phyloP scores from a whole-genome alignment of 345 rosid genomes.

The Salix brachista region DNA sequence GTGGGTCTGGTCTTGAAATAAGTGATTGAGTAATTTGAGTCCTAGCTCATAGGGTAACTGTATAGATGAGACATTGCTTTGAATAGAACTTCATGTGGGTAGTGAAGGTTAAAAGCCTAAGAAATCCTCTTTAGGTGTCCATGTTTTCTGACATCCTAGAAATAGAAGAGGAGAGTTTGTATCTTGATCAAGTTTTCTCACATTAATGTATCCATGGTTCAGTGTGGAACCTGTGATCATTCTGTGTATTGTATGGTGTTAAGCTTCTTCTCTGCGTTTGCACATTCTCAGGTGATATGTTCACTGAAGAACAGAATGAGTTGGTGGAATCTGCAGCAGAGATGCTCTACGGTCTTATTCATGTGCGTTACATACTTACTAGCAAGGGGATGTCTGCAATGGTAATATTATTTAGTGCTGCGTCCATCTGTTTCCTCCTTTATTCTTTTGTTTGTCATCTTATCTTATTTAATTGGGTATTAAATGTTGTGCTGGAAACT shows the following conservation, averaged over 20 bases:
- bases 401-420: conserved; percentile 36
- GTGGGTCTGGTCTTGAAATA: neutral
- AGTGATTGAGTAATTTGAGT: neutral
- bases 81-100: neutral
- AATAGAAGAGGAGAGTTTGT: neutral
- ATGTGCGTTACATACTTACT: conserved; percentile 81
- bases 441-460: neutral
- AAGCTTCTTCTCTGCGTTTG: neutral
- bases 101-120: neutral
- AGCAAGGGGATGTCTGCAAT: conserved; percentile 93
- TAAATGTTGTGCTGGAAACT: conserved; percentile 1
- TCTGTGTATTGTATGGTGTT: neutral
- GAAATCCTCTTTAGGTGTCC: neutral
- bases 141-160: neutral
- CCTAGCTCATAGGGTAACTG: neutral
- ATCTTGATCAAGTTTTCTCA: neutral
- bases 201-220: neutral
- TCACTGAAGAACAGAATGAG: conserved; percentile 94
- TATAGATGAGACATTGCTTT: neutral
- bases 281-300: conserved; percentile 67
- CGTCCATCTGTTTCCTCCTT: neutral
- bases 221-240: neutral
- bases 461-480: conserved; percentile 10
- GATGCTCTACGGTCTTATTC: conserved; percentile 95
- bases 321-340: conserved; percentile 96